Conservation (phyloP, 1,139 yeast genomes). For the Candida pseudoviswanathii region DNA sequence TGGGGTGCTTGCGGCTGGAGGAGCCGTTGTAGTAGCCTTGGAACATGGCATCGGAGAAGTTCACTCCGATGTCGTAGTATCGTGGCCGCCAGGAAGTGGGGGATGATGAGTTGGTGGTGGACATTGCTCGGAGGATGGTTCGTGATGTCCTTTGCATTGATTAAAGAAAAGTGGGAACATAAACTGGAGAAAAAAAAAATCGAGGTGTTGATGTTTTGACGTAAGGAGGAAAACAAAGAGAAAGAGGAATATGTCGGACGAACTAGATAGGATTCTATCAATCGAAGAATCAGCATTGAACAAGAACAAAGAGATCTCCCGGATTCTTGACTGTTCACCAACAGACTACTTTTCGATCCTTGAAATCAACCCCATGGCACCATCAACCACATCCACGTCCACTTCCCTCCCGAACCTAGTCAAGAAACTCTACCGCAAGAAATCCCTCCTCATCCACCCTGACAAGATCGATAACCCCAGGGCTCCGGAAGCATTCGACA, state of each 20-base stretch:
- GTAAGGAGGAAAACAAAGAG: background rate
- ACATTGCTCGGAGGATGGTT: background rate
- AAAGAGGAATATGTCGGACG: slow-evolving; percentile 16
- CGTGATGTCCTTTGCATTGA: background rate
- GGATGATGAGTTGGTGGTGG: background rate
- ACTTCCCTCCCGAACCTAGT: slow-evolving; percentile 26
- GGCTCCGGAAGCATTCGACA: slow-evolving; percentile 67
- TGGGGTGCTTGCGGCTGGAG: slow-evolving; percentile 53
- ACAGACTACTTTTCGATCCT: slow-evolving; percentile 60
- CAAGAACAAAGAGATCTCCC: slow-evolving; percentile 55
- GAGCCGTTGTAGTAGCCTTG: slow-evolving; percentile 76
- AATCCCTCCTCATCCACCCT: slow-evolving; percentile 68
- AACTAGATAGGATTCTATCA: slow-evolving; percentile 35
- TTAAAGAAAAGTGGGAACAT: background rate
- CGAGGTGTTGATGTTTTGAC: too few species aligned
- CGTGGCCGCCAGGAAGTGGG: slow-evolving; percentile 39
- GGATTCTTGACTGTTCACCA: slow-evolving; percentile 50
- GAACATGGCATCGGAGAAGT: slow-evolving; percentile 88
- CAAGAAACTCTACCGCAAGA: slow-evolving; percentile 54
- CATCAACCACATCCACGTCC: slow-evolving; percentile 16
- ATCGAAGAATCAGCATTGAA: slow-evolving; percentile 38
- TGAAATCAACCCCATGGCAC: slow-evolving; percentile 47
- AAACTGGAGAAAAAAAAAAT: background rate
- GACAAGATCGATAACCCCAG: slow-evolving; percentile 58
- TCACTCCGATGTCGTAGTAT: slow-evolving; percentile 66